Conservation (phyloP, 495 filamentous ascomycete species). For the Bacidia gigantensis region DNA sequence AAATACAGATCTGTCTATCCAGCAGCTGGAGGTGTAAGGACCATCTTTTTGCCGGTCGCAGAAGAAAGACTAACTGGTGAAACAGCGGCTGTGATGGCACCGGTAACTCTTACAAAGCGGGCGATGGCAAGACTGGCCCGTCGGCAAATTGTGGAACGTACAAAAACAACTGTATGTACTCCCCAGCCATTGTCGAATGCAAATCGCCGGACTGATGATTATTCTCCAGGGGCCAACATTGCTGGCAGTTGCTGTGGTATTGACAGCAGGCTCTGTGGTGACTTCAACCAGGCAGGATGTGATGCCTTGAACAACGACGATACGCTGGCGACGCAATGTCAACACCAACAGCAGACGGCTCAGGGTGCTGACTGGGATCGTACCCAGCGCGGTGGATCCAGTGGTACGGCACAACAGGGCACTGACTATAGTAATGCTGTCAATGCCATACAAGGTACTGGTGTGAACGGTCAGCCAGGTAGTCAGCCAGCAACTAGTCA, state of each 20-base stretch:
- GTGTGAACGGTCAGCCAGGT: background rate
- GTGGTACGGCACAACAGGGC: background rate
- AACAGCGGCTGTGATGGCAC: background rate
- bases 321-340: background rate
- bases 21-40: background rate
- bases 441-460: background rate
- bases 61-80: background rate
- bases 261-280: background rate
- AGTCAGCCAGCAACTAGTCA: background rate
- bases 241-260: background rate
- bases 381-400: background rate
- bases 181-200: background rate
- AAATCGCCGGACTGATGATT: too few relatives aligned
- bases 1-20: background rate
- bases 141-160: background rate
- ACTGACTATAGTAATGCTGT: background rate
- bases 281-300: background rate
- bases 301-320: background rate
- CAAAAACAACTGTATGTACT: background rate
- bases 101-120: background rate
- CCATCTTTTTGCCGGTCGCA: background rate
- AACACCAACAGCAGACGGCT: background rate
- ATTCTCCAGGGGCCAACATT: background rate
- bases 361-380: background rate
- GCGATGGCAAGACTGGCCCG: background rate